Conservation (phyloP, 225 moss, liverwort and hornwort genomes). For the Rhytidiadelphus loreus region DNA sequence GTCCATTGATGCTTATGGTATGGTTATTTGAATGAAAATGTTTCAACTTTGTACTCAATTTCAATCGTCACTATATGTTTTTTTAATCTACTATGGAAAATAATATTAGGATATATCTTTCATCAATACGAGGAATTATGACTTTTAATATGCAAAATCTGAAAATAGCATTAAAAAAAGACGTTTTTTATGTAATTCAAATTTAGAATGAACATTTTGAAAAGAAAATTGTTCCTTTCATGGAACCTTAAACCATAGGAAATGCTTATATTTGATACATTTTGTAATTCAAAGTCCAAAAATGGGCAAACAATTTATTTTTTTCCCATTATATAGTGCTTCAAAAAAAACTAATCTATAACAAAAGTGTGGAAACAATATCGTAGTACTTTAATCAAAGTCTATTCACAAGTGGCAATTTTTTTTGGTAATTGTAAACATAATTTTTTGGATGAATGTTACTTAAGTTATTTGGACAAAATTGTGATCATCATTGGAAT, state of each 20-base stretch:
- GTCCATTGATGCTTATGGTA: too few species aligned
- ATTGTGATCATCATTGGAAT: not conserved
- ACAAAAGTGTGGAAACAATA: not conserved
- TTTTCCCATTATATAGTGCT: not conserved
- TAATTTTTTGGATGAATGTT: not conserved
- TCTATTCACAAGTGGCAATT: not conserved
- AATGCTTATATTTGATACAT: not conserved
- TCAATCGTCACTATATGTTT: too few species aligned
- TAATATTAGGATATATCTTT: not conserved
- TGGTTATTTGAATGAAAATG: too few species aligned
- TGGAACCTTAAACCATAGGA: fast-evolving
- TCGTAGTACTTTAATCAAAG: not conserved
- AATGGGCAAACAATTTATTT: not conserved
- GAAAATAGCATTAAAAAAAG: not conserved
- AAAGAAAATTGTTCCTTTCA: not conserved
- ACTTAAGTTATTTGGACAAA: not conserved
- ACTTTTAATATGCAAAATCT: not conserved
- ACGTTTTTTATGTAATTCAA: not conserved
- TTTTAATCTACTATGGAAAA: not conserved
- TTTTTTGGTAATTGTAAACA: not conserved
- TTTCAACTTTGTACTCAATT: too few species aligned
- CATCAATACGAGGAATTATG: fast-evolving
- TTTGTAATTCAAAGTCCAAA: not conserved
- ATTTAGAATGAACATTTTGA: not conserved
- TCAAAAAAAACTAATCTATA: too few species aligned